Evolutionary conservation across 208 protist species (phyloP).

Genomic region (Acanthamoeba polyphaga): DNA sequence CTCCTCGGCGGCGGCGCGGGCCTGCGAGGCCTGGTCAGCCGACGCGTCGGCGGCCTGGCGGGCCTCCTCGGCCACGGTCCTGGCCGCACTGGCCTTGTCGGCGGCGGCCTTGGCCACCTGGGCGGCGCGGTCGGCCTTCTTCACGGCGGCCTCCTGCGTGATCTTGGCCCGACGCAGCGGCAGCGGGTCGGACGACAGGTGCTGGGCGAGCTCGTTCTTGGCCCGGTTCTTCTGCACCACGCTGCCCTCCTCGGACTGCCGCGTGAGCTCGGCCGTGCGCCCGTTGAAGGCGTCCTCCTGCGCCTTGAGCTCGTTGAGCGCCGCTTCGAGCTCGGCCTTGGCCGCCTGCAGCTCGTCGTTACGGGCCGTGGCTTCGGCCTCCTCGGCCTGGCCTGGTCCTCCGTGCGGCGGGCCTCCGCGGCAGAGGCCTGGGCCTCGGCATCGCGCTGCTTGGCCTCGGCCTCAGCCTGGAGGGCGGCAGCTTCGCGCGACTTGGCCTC

Average conservation of each 20-base stretch:
- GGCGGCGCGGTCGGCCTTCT: constrained; percentile 67
- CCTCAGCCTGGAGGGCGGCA: constrained; percentile 59
- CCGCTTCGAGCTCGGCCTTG: constrained; percentile 72
- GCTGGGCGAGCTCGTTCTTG: constrained; percentile 71
- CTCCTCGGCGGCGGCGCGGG: constrained; percentile 7
- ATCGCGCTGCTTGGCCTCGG: constrained; percentile 12
- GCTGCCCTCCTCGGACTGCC: constrained; percentile 52
- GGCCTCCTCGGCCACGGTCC: background rate
- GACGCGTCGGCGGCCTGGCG: background rate
- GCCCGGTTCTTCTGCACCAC: constrained; percentile 63
- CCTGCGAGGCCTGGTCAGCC: constrained; percentile 20
- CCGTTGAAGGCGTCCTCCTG: constrained; percentile 77
- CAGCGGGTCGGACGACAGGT: constrained; percentile 22
- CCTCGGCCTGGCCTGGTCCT: background rate
- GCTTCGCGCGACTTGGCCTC: constrained; percentile 22
- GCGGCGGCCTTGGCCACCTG: constrained; percentile 64
- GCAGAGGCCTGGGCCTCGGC: constrained; percentile 29
- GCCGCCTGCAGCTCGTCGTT: constrained; percentile 55
- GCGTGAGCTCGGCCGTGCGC: constrained; percentile 44
- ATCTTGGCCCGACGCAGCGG: constrained; percentile 6
- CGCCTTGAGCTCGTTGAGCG: constrained; percentile 75
- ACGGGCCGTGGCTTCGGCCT: background rate
- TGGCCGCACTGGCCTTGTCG: constrained; percentile 18
- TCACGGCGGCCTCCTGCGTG: constrained; percentile 67
- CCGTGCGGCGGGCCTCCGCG: background rate